These are phyloP conservation scores for Fusarium lateritium DNA, from an alignment of 2,329 filamentous ascomycete genomes.

Conservation along the genomic window DNA sequence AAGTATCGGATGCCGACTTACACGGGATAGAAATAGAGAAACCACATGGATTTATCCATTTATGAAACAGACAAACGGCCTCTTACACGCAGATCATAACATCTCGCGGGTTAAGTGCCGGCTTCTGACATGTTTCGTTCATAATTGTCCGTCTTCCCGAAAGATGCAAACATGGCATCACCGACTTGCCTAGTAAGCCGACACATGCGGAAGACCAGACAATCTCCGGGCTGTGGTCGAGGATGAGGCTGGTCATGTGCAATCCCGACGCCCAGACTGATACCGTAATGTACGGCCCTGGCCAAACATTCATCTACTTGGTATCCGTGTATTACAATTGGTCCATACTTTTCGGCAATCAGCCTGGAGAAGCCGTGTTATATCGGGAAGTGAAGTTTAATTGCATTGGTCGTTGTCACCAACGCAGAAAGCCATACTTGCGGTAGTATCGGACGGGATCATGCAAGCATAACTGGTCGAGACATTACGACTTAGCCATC, in stretches of 20 bases:
- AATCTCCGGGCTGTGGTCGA: not conserved
- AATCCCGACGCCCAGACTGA: not conserved
- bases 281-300: not conserved
- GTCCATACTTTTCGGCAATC: accelerated
- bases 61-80: not conserved
- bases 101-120: not conserved
- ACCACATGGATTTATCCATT: not conserved
- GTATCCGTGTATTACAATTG: not conserved
- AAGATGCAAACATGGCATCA: not conserved
- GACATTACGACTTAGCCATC: not conserved
- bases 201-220: not conserved
- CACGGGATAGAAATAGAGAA: too few species aligned
- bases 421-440: not conserved
- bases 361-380: too few species aligned
- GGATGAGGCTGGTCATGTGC: not conserved
- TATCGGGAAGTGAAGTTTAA: not conserved
- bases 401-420: not conserved
- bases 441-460: not conserved
- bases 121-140: not conserved
- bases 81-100: too few species aligned
- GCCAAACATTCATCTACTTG: not conserved
- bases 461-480: not conserved
- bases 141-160: not conserved
- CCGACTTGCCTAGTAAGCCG: too few species aligned
- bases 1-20: too few species aligned